A percentile compares a stretch with the other conserved stretches of the same genome.
Conservation (phyloP, 2,329 filamentous ascomycete genomes). For the Thelonectria discophora region DNA sequence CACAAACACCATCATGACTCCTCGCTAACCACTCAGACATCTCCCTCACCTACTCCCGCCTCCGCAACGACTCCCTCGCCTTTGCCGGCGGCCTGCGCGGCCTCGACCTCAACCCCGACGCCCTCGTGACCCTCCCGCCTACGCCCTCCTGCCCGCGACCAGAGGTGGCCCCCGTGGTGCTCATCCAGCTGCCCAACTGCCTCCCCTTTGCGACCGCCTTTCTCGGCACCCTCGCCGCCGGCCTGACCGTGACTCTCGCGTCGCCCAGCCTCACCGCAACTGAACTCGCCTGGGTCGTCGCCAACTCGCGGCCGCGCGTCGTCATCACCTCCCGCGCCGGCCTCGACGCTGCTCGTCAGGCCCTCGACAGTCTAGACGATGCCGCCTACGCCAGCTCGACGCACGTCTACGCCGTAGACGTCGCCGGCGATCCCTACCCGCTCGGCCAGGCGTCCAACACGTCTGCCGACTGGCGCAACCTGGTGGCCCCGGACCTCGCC, state of each 20-base stretch:
- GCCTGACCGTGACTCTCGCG: constrained; percentile 51
- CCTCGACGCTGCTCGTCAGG: constrained; percentile 46
- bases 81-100: constrained; percentile 48
- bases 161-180: constrained; percentile 52
- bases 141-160: constrained; percentile 51
- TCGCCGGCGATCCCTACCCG: constrained; percentile 48
- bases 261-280: constrained; percentile 52
- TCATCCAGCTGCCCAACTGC: constrained; percentile 55
- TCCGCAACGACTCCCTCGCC: constrained; percentile 48
- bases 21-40: constrained; percentile 42
- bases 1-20: neutral
- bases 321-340: constrained; percentile 49
- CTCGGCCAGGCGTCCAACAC: constrained; percentile 8
- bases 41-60: constrained; percentile 47
- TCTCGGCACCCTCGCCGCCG: constrained; percentile 51
- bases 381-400: constrained; percentile 49
- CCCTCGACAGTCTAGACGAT: constrained; percentile 48
- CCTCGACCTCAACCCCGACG: constrained; percentile 49
- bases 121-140: constrained; percentile 47
- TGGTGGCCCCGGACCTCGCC: constrained; percentile 64
- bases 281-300: constrained; percentile 53
- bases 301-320: constrained; percentile 50
- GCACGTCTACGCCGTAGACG: constrained; percentile 67
- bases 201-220: constrained; percentile 49
- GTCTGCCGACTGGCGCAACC: constrained; percentile 65